Conservation (phyloP, 1,139 yeast genomes). For the Meyerozyma guilliermondii region DNA sequence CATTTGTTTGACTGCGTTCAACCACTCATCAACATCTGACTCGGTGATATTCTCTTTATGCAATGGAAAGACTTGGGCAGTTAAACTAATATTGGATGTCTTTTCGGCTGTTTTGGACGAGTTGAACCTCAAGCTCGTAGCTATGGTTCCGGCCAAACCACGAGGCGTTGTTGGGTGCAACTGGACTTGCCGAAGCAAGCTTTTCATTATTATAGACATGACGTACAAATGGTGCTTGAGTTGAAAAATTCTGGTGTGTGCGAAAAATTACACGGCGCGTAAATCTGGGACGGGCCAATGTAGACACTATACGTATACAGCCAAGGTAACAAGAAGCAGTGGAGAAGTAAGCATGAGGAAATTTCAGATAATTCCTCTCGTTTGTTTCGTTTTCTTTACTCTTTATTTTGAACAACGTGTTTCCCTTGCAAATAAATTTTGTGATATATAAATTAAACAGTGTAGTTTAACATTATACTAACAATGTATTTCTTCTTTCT, state of each 20-base stretch:
- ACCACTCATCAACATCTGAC: slow-evolving; percentile 62
- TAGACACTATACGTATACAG: not conserved
- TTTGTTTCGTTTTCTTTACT: too few relatives aligned
- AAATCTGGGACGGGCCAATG: slow-evolving; percentile 1
- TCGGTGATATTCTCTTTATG: slow-evolving; percentile 40
- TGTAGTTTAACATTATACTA: too few relatives aligned
- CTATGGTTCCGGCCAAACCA: not conserved
- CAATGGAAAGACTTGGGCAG: slow-evolving; percentile 37
- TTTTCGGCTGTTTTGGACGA: slow-evolving; percentile 7
- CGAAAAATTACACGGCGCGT: slow-evolving; percentile 6
- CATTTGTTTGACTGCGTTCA: slow-evolving; percentile 53
- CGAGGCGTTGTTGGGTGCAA: not conserved
- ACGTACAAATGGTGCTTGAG: not conserved
- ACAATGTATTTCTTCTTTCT: too few relatives aligned
- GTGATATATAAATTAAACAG: too few relatives aligned
- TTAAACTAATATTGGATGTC: slow-evolving; percentile 14
- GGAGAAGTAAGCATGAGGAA: not conserved
- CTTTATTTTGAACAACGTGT: too few relatives aligned
- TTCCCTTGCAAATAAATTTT: too few relatives aligned
- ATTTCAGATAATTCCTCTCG: not conserved
- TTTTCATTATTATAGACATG: not conserved
- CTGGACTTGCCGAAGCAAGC: not conserved
- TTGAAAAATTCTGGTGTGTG: not conserved
- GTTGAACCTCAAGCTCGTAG: slow-evolving; percentile 9
- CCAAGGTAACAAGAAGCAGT: not conserved